Percentiles rank a stretch among this genome's conserved stretches.
These are phyloP conservation scores for Ampelomyces quisqualis DNA, from an alignment of 2,329 filamentous ascomycete species.

Conservation along the genomic window DNA sequence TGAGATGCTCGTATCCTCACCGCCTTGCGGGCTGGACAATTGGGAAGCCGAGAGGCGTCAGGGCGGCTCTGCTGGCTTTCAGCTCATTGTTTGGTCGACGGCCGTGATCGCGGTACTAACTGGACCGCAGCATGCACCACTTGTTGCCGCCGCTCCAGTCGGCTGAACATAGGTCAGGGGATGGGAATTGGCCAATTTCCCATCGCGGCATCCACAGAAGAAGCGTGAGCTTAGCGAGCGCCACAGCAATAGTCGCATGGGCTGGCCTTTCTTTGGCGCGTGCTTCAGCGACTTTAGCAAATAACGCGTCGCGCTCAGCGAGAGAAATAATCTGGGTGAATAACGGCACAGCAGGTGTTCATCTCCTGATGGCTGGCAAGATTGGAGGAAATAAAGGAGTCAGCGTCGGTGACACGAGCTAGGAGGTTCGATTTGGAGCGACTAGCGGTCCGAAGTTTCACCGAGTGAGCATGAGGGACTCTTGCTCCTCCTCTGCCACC, in stretches of 20 bases:
- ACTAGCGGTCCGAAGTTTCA: not conserved
- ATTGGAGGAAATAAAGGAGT: too few relatives aligned
- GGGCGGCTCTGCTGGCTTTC: constrained; percentile 4
- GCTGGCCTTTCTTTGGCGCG: constrained; percentile 3
- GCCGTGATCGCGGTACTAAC: too few relatives aligned
- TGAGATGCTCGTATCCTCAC: not conserved
- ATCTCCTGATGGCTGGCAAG: too few relatives aligned
- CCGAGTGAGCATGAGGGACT: not conserved
- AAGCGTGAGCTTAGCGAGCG: constrained; percentile 16
- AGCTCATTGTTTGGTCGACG: too few relatives aligned
- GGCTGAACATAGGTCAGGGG: not conserved
- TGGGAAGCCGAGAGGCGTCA: constrained; percentile 5
- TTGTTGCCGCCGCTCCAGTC: not conserved
- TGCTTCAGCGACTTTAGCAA: constrained; percentile 2
- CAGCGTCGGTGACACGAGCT: not conserved
- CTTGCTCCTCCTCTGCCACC: not conserved
- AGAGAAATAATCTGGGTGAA: too few relatives aligned
- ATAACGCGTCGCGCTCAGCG: too few relatives aligned
- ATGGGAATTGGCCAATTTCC: constrained; percentile 18
- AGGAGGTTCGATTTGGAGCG: not conserved
- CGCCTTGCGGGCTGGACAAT: constrained; percentile 3
- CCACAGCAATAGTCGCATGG: constrained; percentile 15
- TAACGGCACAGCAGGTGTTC: too few relatives aligned
- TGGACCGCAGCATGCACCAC: too few relatives aligned
- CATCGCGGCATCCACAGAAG: constrained; percentile 9